Base-by-base conservation (phyloP, 148 eudicot genomes). In the Polygonum aviculare region DNA sequence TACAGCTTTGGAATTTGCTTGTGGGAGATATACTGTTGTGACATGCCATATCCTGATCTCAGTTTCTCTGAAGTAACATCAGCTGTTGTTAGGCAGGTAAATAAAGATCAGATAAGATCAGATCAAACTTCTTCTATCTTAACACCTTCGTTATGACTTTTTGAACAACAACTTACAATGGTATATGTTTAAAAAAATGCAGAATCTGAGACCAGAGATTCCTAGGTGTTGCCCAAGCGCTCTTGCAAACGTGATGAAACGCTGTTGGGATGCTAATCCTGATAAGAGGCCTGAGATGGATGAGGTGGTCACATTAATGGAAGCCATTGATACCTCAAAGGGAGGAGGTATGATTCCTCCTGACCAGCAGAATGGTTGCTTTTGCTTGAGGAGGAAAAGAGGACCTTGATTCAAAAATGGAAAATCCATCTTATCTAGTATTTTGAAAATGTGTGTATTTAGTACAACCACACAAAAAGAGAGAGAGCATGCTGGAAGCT, bases 21-120 rank as follows among this genome's bases (percentile, higher is more conserved):
- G 72, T 93, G 97, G 95, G 95, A 93, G 83, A 93, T 89, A 55
- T 93, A 93, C 83, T 93, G 98, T 79, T 93, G 98, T 79, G 98
- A 93, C 84, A 90, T 93, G 98, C 96, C 98, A 12, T 93, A 93
- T 83, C 98, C 91, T 62, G 90, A 90, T 72, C 91, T 90, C 76
- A 93, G 98, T 78, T 93, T 93, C 86, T 86, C 98, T 3, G 98
- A 93, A 86, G 91, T 90, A 80, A 93, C 96, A 41, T 89, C 96
- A 72, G 98, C 98, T 79, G 96, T 93, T 54, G 97, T 93, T 77
- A 90, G 87, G 57, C 93, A 90, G 90, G 97, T 93, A 85, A 18
- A 47, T 35, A 4, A 62, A 0, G 31, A 60, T 44, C 47, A 26
- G 7, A 60, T 44, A 10, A 26, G 7, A 67, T 16, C 72, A 67